These are phyloP conservation scores for Solanum habrochaites DNA, from an alignment of 257 asterid species.

Conservation along the genomic window DNA sequence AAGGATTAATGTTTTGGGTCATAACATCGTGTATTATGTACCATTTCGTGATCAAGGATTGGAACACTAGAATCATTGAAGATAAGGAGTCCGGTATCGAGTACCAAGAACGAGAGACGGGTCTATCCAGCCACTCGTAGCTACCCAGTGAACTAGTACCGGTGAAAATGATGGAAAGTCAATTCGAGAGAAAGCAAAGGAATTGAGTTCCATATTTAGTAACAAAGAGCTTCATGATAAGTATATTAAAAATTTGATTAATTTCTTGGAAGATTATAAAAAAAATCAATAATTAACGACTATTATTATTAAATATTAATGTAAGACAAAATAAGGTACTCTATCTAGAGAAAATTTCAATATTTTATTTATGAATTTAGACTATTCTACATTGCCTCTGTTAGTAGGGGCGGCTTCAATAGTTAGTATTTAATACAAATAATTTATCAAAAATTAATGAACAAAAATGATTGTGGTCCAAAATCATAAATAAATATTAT, in stretches of 20 bases:
- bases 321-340: neutral
- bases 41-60: conserved; percentile 75
- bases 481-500: neutral
- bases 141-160: conserved; percentile 34
- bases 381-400: neutral
- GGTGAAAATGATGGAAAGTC: conserved; percentile 36
- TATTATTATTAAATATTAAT: neutral
- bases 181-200: conserved; percentile 41
- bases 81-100: conserved; percentile 60
- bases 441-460: neutral
- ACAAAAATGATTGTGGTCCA: neutral
- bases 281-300: neutral
- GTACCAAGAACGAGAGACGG: conserved; percentile 50
- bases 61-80: conserved; percentile 55
- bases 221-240: neutral
- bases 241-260: neutral
- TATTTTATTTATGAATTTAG: neutral
- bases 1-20: conserved; percentile 53
- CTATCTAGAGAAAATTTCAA: neutral
- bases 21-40: conserved; percentile 46
- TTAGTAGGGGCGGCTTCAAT: neutral
- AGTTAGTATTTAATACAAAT: neutral
- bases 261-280: neutral
- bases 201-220: conserved; percentile 34
- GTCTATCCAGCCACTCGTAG: conserved; percentile 37